Evolutionary conservation across 768 basidiomycete genomes (phyloP), one percentile per base, ranked within the genome.

Genomic region (Clitopilus passeckerianus): DNA sequence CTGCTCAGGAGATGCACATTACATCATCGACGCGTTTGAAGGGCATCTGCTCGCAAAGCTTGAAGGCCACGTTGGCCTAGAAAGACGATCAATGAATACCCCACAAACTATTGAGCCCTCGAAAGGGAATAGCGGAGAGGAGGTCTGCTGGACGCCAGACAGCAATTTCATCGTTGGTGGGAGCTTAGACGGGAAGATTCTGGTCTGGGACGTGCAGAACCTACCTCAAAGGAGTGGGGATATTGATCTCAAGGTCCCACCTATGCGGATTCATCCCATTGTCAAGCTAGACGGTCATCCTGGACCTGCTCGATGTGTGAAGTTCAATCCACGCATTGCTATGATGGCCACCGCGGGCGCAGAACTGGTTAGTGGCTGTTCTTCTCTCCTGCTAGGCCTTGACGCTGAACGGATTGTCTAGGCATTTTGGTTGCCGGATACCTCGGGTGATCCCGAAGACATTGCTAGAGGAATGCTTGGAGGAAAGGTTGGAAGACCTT

Each of bases 81-180:
- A 95, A 72, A 80, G 90, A 22, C 83, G 89, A 46, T 86, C 75
- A 54, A 66, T 76, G 61, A 74, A 68, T 50, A 70, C 76, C 5
- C 75, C 79, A 16, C 80, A 77, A 16, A 81, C 74, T 57, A 87
- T 92, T 65, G 81, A 87, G 70, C 85, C 92, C 56, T 69, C 78
- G 15, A 87, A 88, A 63, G 95, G 94, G 1, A 85, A 83, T 58
- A 95, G 93, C 60, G 93, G 95, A 12, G 94, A 98, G 70, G 97
- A 98, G 75, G 89, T 95, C 4, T 83, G 83, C 10, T 98, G 93
- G 93, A 95, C 92, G 2, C 91, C 93, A 0, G 96, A 99, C 71
- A 94, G 93, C 72, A 91, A 91, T 71, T 99, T 83, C 66, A 80
- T 98, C 44, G 71, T 97, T 5, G 82, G 91, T 20, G 97, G 97